phyloP scores from a whole-genome alignment of 1,284 basidiomycete species.

The Pulveroboletus sp. region DNA sequence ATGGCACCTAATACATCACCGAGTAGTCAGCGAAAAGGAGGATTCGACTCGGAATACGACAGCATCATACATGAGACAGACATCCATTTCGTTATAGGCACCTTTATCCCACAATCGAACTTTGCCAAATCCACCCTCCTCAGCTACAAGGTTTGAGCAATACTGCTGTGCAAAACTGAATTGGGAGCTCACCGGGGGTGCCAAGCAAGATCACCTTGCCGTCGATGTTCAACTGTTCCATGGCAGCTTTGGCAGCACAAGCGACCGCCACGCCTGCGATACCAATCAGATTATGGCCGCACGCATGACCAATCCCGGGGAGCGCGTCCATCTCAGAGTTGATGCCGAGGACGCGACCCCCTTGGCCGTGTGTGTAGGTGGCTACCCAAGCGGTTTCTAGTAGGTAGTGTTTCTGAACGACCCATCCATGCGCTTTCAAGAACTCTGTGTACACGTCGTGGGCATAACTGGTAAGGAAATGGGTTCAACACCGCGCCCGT shows the following conservation, averaged over 20 bases:
- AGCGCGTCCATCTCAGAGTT: slow-evolving; percentile 78
- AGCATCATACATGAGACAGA: slow-evolving; percentile 60
- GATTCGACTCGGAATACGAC: not conserved
- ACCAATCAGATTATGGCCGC: slow-evolving; percentile 81
- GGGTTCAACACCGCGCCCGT: slow-evolving; percentile 3
- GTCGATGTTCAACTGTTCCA: slow-evolving; percentile 57
- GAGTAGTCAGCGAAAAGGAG: not conserved
- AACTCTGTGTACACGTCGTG: slow-evolving; percentile 61
- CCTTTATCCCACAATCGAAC: slow-evolving; percentile 60
- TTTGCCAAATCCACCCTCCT: slow-evolving; percentile 77
- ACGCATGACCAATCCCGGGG: slow-evolving; percentile 70
- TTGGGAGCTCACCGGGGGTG: slow-evolving; percentile 56
- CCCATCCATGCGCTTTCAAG: slow-evolving; percentile 59
- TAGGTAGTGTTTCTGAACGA: slow-evolving; percentile 56
- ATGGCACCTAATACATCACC: slow-evolving; percentile 49
- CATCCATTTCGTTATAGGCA: slow-evolving; percentile 68
- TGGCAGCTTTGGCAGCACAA: slow-evolving; percentile 57
- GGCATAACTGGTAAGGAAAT: slow-evolving; percentile 42
- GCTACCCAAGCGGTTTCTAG: slow-evolving; percentile 76
- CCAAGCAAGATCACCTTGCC: slow-evolving; percentile 75
- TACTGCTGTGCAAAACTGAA: not conserved
- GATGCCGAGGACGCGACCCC: slow-evolving; percentile 62
- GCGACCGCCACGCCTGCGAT: slow-evolving; percentile 72
- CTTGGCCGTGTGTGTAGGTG: slow-evolving; percentile 55
- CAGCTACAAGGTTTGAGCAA: slow-evolving; percentile 45